Evolutionary conservation across 805 yeast genomes (phyloP).

Genomic region (Wickerhamiella slavikovae): DNA sequence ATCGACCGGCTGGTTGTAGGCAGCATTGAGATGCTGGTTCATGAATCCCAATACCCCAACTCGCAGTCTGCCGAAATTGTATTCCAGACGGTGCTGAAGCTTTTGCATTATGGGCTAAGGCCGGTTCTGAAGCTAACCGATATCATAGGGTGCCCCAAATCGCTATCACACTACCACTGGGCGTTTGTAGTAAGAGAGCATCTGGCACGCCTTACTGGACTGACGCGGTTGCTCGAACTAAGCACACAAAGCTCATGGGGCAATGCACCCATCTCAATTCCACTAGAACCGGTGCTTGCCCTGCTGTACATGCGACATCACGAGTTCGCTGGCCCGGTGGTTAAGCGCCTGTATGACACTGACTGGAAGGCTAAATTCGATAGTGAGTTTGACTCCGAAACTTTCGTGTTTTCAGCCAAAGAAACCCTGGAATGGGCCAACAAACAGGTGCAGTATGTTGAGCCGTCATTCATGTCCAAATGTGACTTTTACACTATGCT

Average conservation of each 20-base stretch:
- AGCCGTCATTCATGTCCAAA: constrained; percentile 2
- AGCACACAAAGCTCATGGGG: constrained; percentile 8
- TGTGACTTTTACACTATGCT: constrained; percentile 7
- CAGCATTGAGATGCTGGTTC: constrained; percentile 7
- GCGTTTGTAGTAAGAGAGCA: constrained; percentile 8
- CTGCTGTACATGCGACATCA: constrained; percentile 7
- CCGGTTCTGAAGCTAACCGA: constrained; percentile 4
- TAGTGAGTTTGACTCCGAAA: not conserved
- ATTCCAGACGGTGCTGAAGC: constrained; percentile 4
- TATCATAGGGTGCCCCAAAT: constrained; percentile 3
- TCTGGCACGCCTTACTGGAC: constrained; percentile 8
- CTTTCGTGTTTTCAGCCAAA: not conserved
- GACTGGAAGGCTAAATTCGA: constrained; percentile 2
- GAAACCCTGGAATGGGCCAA: not conserved
- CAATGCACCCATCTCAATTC: constrained; percentile 6
- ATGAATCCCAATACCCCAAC: constrained; percentile 8
- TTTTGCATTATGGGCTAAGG: constrained; percentile 6
- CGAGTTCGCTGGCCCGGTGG: not conserved
- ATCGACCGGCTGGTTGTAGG: constrained; percentile 5
- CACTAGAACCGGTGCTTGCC: constrained; percentile 7
- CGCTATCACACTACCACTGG: constrained; percentile 9
- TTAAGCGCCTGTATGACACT: not conserved
- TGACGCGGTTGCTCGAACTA: constrained; percentile 6
- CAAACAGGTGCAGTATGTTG: constrained; percentile 2
- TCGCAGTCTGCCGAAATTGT: constrained; percentile 6